These are phyloP conservation scores for Fusarium domesticum DNA, from an alignment of 2,329 filamentous ascomycete genomes.

Conservation along the genomic window DNA sequence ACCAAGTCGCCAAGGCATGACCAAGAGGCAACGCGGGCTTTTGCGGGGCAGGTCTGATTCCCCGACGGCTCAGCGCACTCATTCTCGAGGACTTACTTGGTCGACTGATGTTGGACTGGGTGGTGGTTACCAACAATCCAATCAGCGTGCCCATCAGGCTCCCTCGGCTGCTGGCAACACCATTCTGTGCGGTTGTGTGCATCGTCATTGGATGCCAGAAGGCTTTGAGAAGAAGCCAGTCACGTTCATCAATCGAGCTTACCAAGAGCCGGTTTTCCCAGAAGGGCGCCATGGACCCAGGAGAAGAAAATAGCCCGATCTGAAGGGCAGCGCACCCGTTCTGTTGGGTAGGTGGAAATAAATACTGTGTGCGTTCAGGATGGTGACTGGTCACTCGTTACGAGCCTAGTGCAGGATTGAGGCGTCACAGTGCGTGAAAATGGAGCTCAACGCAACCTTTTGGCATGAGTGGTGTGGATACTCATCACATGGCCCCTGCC, in stretches of 20 bases:
- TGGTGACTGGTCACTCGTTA: constrained; percentile 21
- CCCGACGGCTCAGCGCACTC: neutral
- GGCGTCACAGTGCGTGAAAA: constrained; percentile 14
- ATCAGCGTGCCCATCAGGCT: constrained; percentile 8
- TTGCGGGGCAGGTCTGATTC: neutral
- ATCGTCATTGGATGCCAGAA: constrained; percentile 10
- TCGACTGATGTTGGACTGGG: neutral
- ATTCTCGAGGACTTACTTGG: neutral
- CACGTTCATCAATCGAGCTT: constrained; percentile 12
- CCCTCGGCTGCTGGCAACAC: constrained; percentile 9
- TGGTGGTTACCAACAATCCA: constrained; percentile 11
- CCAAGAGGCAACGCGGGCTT: neutral
- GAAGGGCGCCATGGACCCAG: constrained; percentile 13
- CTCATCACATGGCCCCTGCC: constrained; percentile 22
- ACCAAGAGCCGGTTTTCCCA: constrained; percentile 8
- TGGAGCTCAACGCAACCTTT: constrained; percentile 22
- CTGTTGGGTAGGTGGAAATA: constrained; percentile 19
- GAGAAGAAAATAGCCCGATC: constrained; percentile 23
- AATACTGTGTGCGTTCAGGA: constrained; percentile 19
- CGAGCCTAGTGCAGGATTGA: constrained; percentile 13
- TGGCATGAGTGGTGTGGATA: constrained; percentile 22
- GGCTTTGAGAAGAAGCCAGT: neutral
- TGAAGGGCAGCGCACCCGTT: constrained; percentile 26
- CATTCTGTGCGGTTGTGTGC: constrained; percentile 18
- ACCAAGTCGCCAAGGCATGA: neutral